phyloP scores from a whole-genome alignment of 768 basidiomycete species.

The Pleurotus cornucopiae region DNA sequence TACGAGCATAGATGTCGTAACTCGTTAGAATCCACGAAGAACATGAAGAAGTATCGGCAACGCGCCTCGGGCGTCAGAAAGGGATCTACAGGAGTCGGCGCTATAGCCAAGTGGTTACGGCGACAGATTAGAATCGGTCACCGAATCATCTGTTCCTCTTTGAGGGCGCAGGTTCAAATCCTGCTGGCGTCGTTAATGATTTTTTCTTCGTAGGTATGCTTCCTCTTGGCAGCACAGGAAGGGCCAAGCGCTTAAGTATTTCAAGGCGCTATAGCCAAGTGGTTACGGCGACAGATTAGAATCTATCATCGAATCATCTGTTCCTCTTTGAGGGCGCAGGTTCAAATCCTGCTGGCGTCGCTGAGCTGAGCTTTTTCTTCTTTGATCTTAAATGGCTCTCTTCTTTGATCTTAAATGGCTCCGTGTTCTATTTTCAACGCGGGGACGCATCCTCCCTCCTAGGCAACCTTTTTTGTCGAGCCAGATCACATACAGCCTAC shows the following conservation, averaged over 20 bases:
- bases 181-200: conserved; percentile 49
- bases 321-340: conserved; percentile 69
- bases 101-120: conserved; percentile 79
- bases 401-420: too few species aligned
- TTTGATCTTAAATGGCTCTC: too few species aligned
- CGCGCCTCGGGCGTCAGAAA: too few species aligned
- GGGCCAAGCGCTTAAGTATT: neutral
- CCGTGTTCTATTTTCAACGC: too few species aligned
- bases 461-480: too few species aligned
- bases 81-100: conserved; percentile 26
- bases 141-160: conserved; percentile 53
- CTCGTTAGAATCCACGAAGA: too few species aligned
- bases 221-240: too few species aligned
- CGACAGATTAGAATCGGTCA: conserved; percentile 61
- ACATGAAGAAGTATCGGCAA: too few species aligned
- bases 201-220: too few species aligned
- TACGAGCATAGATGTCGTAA: too few species aligned
- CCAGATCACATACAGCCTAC: too few species aligned
- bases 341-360: conserved; percentile 68
- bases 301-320: conserved; percentile 36
- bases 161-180: conserved; percentile 69
- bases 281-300: conserved; percentile 78
- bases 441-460: too few species aligned
- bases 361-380: neutral
- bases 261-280: conserved; percentile 68